phyloP scores from a whole-genome alignment of 2,329 filamentous ascomycete species.

The Aspergillus sclerotialis region DNA sequence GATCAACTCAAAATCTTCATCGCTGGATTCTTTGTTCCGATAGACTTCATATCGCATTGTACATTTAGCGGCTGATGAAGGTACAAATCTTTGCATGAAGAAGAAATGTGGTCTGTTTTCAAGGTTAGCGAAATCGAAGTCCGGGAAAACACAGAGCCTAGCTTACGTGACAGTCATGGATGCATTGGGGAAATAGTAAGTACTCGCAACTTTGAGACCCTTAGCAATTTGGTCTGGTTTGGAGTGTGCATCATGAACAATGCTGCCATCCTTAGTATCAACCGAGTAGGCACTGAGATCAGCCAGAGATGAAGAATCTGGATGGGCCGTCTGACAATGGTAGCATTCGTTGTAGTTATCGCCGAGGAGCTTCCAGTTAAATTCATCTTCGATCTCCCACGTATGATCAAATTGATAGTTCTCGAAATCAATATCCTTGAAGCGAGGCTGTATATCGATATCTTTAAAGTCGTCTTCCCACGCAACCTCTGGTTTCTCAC shows the following conservation, averaged over 20 bases:
- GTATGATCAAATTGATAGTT: slow-evolving; percentile 52
- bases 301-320: slow-evolving; percentile 32
- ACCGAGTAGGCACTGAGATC: slow-evolving; percentile 50
- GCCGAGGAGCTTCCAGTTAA: slow-evolving; percentile 55
- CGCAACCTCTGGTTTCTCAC: slow-evolving; percentile 38
- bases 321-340: slow-evolving; percentile 15
- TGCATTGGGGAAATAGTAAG: slow-evolving; percentile 30
- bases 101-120: slow-evolving; percentile 48
- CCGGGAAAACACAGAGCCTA: not conserved
- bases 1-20: slow-evolving; percentile 52
- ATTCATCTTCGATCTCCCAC: slow-evolving; percentile 51
- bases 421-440: slow-evolving; percentile 43
- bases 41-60: slow-evolving; percentile 58
- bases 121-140: slow-evolving; percentile 1
- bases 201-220: slow-evolving; percentile 34
- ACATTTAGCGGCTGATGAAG: slow-evolving; percentile 44
- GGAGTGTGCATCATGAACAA: slow-evolving; percentile 42
- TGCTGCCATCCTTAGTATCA: slow-evolving; percentile 41
- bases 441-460: slow-evolving; percentile 41
- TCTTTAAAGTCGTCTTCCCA: slow-evolving; percentile 49
- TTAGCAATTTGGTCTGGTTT: slow-evolving; percentile 42
- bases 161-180: slow-evolving; percentile 27
- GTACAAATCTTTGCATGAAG: slow-evolving; percentile 58
- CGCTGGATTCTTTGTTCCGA: slow-evolving; percentile 52
- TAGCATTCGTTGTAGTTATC: slow-evolving; percentile 56